Conservation (phyloP, 2,329 filamentous ascomycete genomes). For the Bipolaris oryzae region DNA sequence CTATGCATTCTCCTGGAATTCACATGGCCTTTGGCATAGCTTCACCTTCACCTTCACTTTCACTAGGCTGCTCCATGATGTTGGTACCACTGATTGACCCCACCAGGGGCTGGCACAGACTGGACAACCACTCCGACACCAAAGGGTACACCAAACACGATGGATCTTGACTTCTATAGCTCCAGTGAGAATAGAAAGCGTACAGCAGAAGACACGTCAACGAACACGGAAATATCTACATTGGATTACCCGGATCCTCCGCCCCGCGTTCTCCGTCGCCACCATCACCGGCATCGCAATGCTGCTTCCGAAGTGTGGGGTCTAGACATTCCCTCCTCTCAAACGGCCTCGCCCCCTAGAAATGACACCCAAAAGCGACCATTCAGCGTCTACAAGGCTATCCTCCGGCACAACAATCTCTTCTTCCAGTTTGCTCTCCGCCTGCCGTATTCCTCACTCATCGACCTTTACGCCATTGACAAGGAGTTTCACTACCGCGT, state of each 20-base stretch:
- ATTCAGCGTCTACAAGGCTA: conserved; percentile 45
- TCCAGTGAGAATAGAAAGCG: conserved; percentile 32
- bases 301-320: conserved; percentile 31
- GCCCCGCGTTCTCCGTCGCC: conserved; percentile 29
- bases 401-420: conserved; percentile 45
- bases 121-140: background rate
- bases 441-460: conserved; percentile 29
- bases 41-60: background rate
- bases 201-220: conserved; percentile 16
- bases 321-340: conserved; percentile 8
- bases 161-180: conserved; percentile 4
- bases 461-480: conserved; percentile 47
- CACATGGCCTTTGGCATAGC: background rate
- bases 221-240: background rate
- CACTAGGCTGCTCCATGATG: no score
- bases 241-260: background rate
- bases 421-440: conserved; percentile 43
- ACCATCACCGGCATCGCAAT: conserved; percentile 31
- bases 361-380: background rate
- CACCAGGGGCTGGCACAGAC: background rate
- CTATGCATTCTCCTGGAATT: background rate
- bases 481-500: conserved; percentile 49
- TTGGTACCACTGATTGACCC: no score
- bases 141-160: conserved; percentile 1
- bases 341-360: background rate